Base-by-base conservation (phyloP, 495 filamentous ascomycete species). In the Cryomyces antarcticus region DNA sequence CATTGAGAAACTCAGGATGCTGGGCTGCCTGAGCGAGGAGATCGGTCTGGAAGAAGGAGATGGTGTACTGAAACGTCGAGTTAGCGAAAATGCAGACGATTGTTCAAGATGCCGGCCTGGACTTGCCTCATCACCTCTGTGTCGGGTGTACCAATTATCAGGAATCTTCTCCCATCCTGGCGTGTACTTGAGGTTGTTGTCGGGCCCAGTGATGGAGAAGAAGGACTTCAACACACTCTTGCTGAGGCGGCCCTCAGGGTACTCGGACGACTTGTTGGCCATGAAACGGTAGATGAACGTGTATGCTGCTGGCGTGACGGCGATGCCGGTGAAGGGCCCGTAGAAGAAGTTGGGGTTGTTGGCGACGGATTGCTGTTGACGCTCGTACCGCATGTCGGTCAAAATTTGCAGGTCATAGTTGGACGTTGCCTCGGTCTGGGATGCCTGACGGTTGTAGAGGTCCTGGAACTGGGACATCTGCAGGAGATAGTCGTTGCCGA, bases 91-190 rank as follows among this genome's bases (percentile, higher is more conserved):
- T 24, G 17, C 17, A 24, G 17, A 24, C 2, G 17, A 24, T 24
- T 1, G 17, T 24, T 24, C 17, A 24, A 24, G 2, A 24, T 24
- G 17, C 17, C 17, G 38, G 17, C 17, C 2, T 24, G 17, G 2
- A 24, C 17, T 24, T 24, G 17, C 17, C 10, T 5, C 57, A 39
- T 63, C 59, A 41, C 65, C 64, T 0, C 57, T 44, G 13, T 62
- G 53, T 4, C 69, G 63, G 38, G 65, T 68, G 56, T 75, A 76
- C 72, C 70, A 77, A 47, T 77, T 78, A 28, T 71, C 61, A 0
- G 74, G 73, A 30, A 61, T 57, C n/a, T 44, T 43, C 40, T 60
- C 56, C 28, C 53, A 31, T 10, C 57, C 57, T 10, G 34, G 40
- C 5, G 44, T 42, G 31, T 40, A 50, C 10, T 29, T 47, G 41